Percentiles rank a stretch among this genome's conserved stretches.
Evolutionary conservation across 495 filamentous ascomycete species (phyloP).

Genomic region (Hypomontagnella monticulosa): DNA sequence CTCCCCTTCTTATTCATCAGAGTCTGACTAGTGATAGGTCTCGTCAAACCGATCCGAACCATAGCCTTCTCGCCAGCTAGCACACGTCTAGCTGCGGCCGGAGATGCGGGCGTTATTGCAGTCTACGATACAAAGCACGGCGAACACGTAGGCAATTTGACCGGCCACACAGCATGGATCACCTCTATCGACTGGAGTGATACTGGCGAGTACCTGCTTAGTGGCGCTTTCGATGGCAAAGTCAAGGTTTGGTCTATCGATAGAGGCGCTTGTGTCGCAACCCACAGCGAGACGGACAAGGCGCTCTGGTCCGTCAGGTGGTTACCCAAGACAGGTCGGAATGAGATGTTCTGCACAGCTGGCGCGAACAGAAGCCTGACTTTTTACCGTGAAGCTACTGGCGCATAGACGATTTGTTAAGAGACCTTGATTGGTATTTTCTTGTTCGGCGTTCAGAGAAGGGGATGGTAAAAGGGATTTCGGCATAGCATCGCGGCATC

Average conservation of each 20-base stretch:
- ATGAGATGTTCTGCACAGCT: slow-evolving; percentile 86
- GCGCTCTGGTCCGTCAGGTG: slow-evolving; percentile 88
- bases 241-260: slow-evolving; percentile 95
- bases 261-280: slow-evolving; percentile 83
- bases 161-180: slow-evolving; percentile 84
- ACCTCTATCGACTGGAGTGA: slow-evolving; percentile 90
- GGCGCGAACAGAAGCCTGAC: slow-evolving; percentile 82
- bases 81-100: slow-evolving; percentile 88
- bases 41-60: slow-evolving; percentile 83
- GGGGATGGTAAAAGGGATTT: slow-evolving; percentile 32
- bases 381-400: slow-evolving; percentile 93
- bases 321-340: slow-evolving; percentile 76
- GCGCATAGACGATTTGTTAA: slow-evolving; percentile 56
- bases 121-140: slow-evolving; percentile 92
- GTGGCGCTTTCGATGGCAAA: slow-evolving; percentile 89
- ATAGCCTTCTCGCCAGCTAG: slow-evolving; percentile 88
- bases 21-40: slow-evolving; percentile 61
- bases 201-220: slow-evolving; percentile 92
- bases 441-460: slow-evolving; percentile 41
- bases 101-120: slow-evolving; percentile 86
- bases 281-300: slow-evolving; percentile 88
- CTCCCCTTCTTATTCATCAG: not conserved
- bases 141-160: slow-evolving; percentile 87
- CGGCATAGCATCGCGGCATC: slow-evolving; percentile 1
- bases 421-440: not conserved